Conservation (phyloP, 768 basidiomycete species). For the Austroboletus festivus region DNA sequence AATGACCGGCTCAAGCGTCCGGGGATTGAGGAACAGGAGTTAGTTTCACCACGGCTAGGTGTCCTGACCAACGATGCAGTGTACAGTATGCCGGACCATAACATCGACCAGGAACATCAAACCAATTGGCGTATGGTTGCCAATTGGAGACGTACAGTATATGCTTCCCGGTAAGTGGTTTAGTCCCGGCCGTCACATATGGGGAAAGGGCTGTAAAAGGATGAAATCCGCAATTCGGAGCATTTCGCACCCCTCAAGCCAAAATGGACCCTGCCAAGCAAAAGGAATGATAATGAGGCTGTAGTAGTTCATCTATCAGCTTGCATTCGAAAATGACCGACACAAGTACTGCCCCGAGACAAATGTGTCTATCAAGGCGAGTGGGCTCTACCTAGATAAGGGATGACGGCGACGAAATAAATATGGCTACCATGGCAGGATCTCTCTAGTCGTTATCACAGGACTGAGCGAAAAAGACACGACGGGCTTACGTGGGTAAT, state of each 20-base stretch:
- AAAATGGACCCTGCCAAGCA: not conserved
- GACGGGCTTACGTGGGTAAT: constrained; percentile 21
- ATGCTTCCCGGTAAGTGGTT: constrained; percentile 6
- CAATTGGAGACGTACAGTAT: constrained; percentile 5
- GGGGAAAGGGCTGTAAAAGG: constrained; percentile 12
- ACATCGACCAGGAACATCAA: constrained; percentile 23
- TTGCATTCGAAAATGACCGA: not conserved
- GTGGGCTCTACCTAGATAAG: not conserved
- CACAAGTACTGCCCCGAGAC: not conserved
- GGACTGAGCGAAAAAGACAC: constrained; percentile 4
- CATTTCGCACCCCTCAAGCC: constrained; percentile 8
- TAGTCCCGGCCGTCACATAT: constrained; percentile 16
- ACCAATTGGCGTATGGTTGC: constrained; percentile 13
- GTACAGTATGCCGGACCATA: constrained; percentile 13
- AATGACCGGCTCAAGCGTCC: not conserved
- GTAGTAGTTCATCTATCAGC: not conserved
- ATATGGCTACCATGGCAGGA: constrained; percentile 7
- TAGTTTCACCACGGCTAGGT: constrained; percentile 3
- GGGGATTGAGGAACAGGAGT: not conserved
- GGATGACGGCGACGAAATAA: constrained; percentile 17
- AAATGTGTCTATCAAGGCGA: not conserved
- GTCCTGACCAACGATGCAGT: constrained; percentile 8
- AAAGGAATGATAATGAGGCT: not conserved
- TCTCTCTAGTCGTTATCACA: constrained; percentile 12
- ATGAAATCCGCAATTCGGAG: constrained; percentile 1